Evolutionary conservation across 768 basidiomycete species (phyloP).

Genomic region (Russula olivacea): DNA sequence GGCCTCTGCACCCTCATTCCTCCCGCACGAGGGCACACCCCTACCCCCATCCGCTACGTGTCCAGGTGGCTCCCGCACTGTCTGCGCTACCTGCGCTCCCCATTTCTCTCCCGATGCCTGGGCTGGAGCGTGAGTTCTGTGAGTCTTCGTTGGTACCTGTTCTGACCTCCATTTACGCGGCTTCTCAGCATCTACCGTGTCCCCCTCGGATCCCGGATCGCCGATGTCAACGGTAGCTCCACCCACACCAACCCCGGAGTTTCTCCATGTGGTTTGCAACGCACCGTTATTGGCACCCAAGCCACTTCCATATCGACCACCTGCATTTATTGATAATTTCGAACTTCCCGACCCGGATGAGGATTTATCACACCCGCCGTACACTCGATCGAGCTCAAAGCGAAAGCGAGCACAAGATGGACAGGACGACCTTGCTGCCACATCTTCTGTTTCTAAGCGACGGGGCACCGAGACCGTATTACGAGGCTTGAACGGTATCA

Average conservation of each 20-base stretch:
- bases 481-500: constrained; percentile 16
- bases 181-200: constrained; percentile 36
- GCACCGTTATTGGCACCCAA: constrained; percentile 64
- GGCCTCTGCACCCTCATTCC: not conserved
- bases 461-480: constrained; percentile 16
- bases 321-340: constrained; percentile 63
- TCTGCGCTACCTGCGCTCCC: constrained; percentile 11
- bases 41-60: constrained; percentile 1
- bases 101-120: constrained; percentile 1
- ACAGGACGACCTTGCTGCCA: constrained; percentile 1
- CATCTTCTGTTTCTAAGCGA: constrained; percentile 11
- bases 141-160: constrained; percentile 29
- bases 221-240: constrained; percentile 29
- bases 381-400: constrained; percentile 47
- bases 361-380: constrained; percentile 64
- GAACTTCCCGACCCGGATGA: constrained; percentile 59
- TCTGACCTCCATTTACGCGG: not conserved
- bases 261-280: constrained; percentile 52
- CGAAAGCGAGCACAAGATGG: constrained; percentile 40
- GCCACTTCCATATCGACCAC: constrained; percentile 64
- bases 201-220: constrained; percentile 36
- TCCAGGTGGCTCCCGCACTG: not conserved
- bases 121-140: constrained; percentile 31
- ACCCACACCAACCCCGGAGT: constrained; percentile 29
- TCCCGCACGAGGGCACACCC: constrained; percentile 1